Percentiles rank a stretch among this genome's conserved stretches.
phyloP scores from a whole-genome alignment of 371 early-diverging fungal species.

The Mucor racemosus region DNA sequence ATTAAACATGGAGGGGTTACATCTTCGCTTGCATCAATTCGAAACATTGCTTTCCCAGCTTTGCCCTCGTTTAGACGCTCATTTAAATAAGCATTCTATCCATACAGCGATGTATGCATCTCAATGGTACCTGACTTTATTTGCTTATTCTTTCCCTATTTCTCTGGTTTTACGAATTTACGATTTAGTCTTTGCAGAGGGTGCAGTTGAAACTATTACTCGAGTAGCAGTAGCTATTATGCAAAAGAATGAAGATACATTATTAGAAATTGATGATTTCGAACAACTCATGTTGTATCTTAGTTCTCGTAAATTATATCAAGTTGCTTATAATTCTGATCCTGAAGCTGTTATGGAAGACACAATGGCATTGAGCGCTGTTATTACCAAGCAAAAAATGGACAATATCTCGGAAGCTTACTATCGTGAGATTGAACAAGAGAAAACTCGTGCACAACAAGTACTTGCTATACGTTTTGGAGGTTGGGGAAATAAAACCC shows the following conservation, averaged over 20 bases:
- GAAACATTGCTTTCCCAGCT: slow-evolving; percentile 80
- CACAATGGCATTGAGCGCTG: slow-evolving; percentile 69
- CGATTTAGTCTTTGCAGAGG: slow-evolving; percentile 90
- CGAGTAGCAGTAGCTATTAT: slow-evolving; percentile 87
- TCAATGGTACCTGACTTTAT: slow-evolving; percentile 95
- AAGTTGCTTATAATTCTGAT: slow-evolving; percentile 65
- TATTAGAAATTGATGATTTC: slow-evolving; percentile 81
- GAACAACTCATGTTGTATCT: slow-evolving; percentile 83
- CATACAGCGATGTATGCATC: slow-evolving; percentile 90
- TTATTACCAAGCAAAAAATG: slow-evolving; percentile 74
- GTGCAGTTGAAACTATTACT: slow-evolving; percentile 84
- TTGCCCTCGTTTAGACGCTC: slow-evolving; percentile 78
- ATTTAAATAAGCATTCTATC: slow-evolving; percentile 76
- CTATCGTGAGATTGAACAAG: slow-evolving; percentile 58
- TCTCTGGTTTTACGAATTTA: slow-evolving; percentile 87
- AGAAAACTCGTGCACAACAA: slow-evolving; percentile 59
- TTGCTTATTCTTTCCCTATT: slow-evolving; percentile 93
- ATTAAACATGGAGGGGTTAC: slow-evolving; percentile 88
- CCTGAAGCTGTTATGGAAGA: slow-evolving; percentile 76
- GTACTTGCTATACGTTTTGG: slow-evolving; percentile 50
- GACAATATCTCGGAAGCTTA: slow-evolving; percentile 74
- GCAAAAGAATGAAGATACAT: slow-evolving; percentile 76
- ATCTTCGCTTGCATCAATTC: slow-evolving; percentile 87
- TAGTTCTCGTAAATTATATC: slow-evolving; percentile 79
- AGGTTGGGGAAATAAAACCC: slow-evolving; percentile 21